Percentiles rank a stretch among this genome's conserved stretches.
These are phyloP conservation scores for Orychophragmus violaceus DNA, from an alignment of 345 rosid genomes.

Conservation along the genomic window DNA sequence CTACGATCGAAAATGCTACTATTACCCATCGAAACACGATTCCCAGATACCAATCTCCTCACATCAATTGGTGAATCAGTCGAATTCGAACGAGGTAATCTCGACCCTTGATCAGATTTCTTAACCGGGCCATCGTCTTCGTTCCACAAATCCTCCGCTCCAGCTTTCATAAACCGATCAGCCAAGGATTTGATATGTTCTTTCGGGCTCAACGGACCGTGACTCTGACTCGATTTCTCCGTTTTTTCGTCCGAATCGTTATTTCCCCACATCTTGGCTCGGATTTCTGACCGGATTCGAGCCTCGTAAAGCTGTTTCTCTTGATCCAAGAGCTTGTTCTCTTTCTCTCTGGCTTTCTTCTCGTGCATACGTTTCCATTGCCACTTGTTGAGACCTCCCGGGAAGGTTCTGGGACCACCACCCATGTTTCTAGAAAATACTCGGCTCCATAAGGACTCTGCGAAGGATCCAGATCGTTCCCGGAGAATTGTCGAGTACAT, in stretches of 20 bases:
- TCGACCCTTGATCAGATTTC: conserved; percentile 24
- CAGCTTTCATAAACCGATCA: conserved; percentile 80
- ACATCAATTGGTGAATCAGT: conserved; percentile 57
- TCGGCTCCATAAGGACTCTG: conserved; percentile 23
- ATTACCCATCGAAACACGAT: conserved; percentile 6
- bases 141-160: conserved; percentile 94
- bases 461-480: conserved; percentile 34
- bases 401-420: conserved; percentile 94
- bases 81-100: conserved; percentile 19
- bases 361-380: conserved; percentile 99
- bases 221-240: conserved; percentile 9
- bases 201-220: conserved; percentile 52
- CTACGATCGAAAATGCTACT: no score
- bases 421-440: conserved; percentile 65
- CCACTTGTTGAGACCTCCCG: conserved; percentile 95
- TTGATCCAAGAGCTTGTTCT: conserved; percentile 72
- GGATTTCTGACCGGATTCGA: conserved; percentile 64
- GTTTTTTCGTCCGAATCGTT: conserved; percentile 24
- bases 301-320: conserved; percentile 89
- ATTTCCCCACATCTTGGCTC: conserved; percentile 42
- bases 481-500: conserved; percentile 33
- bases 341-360: conserved; percentile 87
- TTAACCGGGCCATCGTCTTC: conserved; percentile 69
- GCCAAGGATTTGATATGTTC: conserved; percentile 72
- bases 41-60: conserved; percentile 42